phyloP scores from a whole-genome alignment of 306 rosid species.

The Pueraria montana region DNA sequence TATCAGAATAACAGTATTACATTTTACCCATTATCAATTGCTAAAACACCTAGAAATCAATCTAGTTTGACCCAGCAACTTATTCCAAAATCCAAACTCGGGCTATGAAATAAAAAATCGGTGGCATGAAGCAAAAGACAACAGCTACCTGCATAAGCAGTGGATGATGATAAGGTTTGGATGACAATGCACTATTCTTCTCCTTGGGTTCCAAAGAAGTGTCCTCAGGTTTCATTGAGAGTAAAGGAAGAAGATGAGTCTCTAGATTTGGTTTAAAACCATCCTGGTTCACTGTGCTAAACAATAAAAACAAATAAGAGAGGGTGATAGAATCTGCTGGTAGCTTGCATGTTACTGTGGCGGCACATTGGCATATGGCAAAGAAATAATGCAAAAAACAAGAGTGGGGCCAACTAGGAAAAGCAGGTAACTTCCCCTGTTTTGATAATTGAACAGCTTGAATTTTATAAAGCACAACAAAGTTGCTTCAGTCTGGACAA shows the following conservation, averaged over 20 bases:
- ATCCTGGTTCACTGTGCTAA: slow-evolving; percentile 93
- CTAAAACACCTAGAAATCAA: slow-evolving; percentile 35
- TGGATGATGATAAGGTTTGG: slow-evolving; percentile 79
- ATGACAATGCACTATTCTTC: slow-evolving; percentile 54
- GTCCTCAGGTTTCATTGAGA: slow-evolving; percentile 77
- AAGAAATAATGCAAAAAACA: not conserved
- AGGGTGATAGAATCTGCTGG: slow-evolving; percentile 26
- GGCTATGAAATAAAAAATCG: slow-evolving; percentile 10
- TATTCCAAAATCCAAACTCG: slow-evolving; percentile 5
- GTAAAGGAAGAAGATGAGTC: slow-evolving; percentile 89
- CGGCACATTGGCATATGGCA: not conserved
- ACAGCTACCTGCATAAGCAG: slow-evolving; percentile 76
- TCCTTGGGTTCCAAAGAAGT: slow-evolving; percentile 68
- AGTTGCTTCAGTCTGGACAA: not conserved
- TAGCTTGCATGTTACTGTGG: slow-evolving; percentile 36
- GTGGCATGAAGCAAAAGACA: slow-evolving; percentile 25
- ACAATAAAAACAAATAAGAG: slow-evolving; percentile 54
- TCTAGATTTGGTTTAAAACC: slow-evolving; percentile 96
- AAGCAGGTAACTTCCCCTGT: slow-evolving; percentile 20
- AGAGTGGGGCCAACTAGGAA: not conserved
- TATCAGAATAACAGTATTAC: slow-evolving; percentile 11
- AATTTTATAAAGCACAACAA: slow-evolving; percentile 27
- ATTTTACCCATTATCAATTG: slow-evolving; percentile 21
- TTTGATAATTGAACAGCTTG: not conserved
- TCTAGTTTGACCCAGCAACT: slow-evolving; percentile 22